phyloP scores from a whole-genome alignment of 2,329 filamentous ascomycete genomes.

The Bisporella sp. region DNA sequence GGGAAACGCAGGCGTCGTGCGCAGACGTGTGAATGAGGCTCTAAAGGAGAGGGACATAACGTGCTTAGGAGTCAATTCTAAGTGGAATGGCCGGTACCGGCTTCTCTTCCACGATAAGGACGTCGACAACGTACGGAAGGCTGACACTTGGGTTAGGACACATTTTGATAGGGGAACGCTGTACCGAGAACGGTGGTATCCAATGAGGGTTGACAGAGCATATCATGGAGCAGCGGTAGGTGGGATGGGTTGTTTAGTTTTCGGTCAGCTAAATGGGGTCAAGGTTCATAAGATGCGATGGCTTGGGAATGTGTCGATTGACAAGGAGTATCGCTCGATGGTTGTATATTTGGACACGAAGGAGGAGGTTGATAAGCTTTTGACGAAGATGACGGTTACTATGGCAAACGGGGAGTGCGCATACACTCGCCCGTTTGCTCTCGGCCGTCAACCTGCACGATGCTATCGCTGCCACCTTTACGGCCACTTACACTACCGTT shows the following conservation, averaged over 20 bases:
- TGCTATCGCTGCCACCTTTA: background rate
- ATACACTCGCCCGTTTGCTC: background rate
- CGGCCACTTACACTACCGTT: background rate
- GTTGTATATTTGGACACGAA: background rate
- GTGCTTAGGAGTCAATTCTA: background rate
- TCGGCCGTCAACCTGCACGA: background rate
- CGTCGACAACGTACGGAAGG: slow-evolving; percentile 4
- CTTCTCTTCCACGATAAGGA: slow-evolving; percentile 3
- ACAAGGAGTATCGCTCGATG: slow-evolving; percentile 8
- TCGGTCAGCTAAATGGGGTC: background rate
- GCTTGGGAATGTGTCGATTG: slow-evolving; percentile 6
- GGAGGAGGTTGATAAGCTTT: too few species aligned
- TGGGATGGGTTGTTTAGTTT: slow-evolving; percentile 3
- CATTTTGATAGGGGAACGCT: slow-evolving; percentile 6
- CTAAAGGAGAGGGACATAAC: background rate
- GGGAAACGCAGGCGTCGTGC: background rate
- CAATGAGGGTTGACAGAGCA: slow-evolving; percentile 7
- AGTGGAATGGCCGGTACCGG: background rate
- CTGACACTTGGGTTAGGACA: slow-evolving; percentile 6
- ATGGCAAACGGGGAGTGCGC: background rate
- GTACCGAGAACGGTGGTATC: slow-evolving; percentile 6
- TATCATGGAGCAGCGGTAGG: slow-evolving; percentile 3
- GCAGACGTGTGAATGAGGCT: background rate
- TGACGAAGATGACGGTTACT: too few species aligned
- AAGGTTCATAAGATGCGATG: slow-evolving; percentile 7